These are phyloP conservation scores for Ailanthus altissimus DNA, from an alignment of 345 rosid species.

Conservation along the genomic window DNA sequence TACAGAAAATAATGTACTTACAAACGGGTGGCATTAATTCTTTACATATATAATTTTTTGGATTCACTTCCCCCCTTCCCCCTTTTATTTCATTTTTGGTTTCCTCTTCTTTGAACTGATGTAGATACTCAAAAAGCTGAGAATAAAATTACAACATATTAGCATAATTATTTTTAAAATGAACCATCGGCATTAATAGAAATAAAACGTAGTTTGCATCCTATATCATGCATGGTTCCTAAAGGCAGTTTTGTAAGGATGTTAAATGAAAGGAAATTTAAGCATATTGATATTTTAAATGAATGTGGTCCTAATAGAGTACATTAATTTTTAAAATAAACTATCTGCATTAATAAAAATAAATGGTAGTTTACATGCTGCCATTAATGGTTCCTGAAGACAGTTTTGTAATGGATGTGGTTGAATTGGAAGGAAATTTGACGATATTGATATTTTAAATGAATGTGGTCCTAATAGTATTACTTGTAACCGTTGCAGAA, in stretches of 20 bases:
- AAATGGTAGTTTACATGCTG: not conserved
- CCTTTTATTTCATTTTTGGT: not conserved
- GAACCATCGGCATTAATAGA: not conserved
- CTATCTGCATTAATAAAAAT: too few relatives aligned
- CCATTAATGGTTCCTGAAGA: not conserved
- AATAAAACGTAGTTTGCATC: not conserved
- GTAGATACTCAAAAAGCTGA: not conserved
- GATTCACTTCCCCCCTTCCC: not conserved
- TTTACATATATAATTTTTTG: not conserved
- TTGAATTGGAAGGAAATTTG: slow-evolving; percentile 11
- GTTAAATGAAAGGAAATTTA: slow-evolving; percentile 7
- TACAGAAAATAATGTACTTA: not conserved
- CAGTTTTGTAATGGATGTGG: not conserved
- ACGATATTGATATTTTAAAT: slow-evolving; percentile 4
- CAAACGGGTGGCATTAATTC: not conserved
- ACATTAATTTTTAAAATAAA: not conserved
- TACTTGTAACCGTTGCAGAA: slow-evolving; percentile 54
- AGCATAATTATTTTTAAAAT: not conserved
- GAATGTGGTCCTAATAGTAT: not conserved
- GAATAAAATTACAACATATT: not conserved
- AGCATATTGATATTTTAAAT: slow-evolving; percentile 3
- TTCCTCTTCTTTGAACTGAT: slow-evolving; percentile 1
- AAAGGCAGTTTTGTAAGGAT: not conserved
- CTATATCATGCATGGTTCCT: not conserved
- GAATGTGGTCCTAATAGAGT: not conserved